Evolutionary conservation across 169 alveolate genomes (phyloP).

Genomic region (Neospora caninum): DNA sequence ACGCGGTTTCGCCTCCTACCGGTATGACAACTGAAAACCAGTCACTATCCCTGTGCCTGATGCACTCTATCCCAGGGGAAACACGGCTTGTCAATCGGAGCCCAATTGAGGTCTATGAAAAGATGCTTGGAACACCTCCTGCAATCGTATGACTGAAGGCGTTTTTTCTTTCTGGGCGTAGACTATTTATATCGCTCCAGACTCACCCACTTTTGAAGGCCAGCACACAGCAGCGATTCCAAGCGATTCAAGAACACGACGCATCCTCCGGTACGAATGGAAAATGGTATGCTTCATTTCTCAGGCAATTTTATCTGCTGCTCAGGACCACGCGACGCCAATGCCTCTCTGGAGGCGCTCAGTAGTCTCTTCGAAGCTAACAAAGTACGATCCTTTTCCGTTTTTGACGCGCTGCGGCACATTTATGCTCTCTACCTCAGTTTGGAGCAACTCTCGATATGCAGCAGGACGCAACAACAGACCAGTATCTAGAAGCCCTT

Average conservation of each 20-base stretch:
- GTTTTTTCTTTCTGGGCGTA: background rate
- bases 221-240: conserved; percentile 15
- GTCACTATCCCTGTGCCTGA: background rate
- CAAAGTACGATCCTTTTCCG: background rate
- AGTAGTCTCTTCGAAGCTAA: background rate
- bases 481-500: conserved; percentile 33
- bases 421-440: background rate
- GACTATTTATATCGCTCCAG: background rate
- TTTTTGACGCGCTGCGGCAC: background rate
- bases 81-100: background rate
- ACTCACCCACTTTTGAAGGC: background rate
- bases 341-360: background rate
- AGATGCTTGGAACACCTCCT: background rate
- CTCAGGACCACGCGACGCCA: background rate
- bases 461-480: conserved; percentile 33
- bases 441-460: conserved; percentile 33
- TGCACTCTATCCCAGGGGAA: background rate
- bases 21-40: background rate
- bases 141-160: background rate
- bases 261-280: background rate
- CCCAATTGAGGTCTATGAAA: background rate
- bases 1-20: background rate
- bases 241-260: background rate
- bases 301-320: background rate
- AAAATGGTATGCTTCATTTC: background rate